phyloP scores from a whole-genome alignment of 2,329 filamentous ascomycete genomes.

The Xylariaceae sp. region DNA sequence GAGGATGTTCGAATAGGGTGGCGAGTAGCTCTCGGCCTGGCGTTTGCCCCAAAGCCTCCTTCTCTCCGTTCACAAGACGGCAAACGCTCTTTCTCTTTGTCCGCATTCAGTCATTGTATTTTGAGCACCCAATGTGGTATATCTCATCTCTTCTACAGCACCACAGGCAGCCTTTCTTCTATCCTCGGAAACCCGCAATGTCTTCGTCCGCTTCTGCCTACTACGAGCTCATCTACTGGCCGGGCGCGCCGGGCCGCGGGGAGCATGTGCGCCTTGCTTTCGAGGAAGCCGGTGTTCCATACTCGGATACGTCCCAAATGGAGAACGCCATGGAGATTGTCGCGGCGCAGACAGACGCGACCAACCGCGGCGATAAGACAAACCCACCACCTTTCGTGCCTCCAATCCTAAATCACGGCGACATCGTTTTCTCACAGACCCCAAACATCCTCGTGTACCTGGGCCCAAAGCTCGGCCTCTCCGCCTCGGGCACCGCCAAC shows the following conservation, averaged over 20 bases:
- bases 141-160: background rate
- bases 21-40: no score
- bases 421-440: conserved; percentile 62
- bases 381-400: conserved; percentile 64
- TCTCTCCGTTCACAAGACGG: background rate
- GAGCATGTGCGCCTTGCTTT: conserved; percentile 68
- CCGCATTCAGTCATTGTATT: background rate
- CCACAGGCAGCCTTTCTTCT: background rate
- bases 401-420: conserved; percentile 60
- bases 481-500: conserved; percentile 33
- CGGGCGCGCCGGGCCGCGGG: conserved; percentile 64
- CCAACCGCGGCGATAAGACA: conserved; percentile 41
- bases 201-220: conserved; percentile 23
- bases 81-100: background rate
- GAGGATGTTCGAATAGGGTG: no score
- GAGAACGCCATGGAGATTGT: conserved; percentile 1
- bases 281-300: conserved; percentile 61
- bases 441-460: conserved; percentile 69
- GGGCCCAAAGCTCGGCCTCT: conserved; percentile 54
- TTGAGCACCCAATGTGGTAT: background rate
- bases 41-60: background rate
- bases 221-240: conserved; percentile 67
- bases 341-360: conserved; percentile 35
- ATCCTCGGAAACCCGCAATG: background rate
- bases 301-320: conserved; percentile 53